A percentile compares a stretch with the other conserved stretches of the same genome.
These are phyloP conservation scores for Eutrema yunnanense DNA, from an alignment of 345 rosid genomes.

Conservation along the genomic window DNA sequence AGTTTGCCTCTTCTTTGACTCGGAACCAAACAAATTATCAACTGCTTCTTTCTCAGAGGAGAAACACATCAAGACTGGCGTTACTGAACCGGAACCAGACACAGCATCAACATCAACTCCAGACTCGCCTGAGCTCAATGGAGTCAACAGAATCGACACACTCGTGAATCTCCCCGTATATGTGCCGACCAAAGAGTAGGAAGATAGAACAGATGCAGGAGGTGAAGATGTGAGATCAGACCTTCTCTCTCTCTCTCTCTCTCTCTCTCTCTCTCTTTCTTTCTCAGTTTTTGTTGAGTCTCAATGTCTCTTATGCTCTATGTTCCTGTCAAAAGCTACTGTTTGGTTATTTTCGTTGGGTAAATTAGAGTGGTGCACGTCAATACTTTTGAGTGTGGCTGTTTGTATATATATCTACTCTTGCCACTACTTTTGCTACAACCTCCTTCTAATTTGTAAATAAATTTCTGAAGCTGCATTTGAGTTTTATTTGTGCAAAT, in stretches of 20 bases:
- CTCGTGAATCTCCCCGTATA: constrained; percentile 59
- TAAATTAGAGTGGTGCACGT: neutral
- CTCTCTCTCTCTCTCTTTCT: neutral
- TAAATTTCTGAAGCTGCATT: neutral
- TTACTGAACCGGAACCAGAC: constrained; percentile 1
- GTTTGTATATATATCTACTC: neutral
- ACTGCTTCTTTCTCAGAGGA: constrained; percentile 38
- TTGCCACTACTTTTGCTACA: neutral
- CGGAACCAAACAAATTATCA: constrained; percentile 33
- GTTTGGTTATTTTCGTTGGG: neutral
- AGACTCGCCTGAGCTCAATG: constrained; percentile 71
- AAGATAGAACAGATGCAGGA: constrained; percentile 14
- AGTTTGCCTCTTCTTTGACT: constrained; percentile 83
- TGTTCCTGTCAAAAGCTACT: neutral
- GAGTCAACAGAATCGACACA: constrained; percentile 69
- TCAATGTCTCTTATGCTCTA: constrained; percentile 9
- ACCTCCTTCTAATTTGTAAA: neutral
- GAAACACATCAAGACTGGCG: neutral
- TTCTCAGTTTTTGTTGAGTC: neutral
- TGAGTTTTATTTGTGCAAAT: neutral
- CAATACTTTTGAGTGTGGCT: neutral
- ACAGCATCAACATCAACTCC: constrained; percentile 23
- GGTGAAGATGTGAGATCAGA: constrained; percentile 1
- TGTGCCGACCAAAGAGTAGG: constrained; percentile 42
- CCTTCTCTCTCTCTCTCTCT: neutral